Base-by-base conservation (phyloP, 1,139 yeast species). In the Saccharomyces hybrid region DNA sequence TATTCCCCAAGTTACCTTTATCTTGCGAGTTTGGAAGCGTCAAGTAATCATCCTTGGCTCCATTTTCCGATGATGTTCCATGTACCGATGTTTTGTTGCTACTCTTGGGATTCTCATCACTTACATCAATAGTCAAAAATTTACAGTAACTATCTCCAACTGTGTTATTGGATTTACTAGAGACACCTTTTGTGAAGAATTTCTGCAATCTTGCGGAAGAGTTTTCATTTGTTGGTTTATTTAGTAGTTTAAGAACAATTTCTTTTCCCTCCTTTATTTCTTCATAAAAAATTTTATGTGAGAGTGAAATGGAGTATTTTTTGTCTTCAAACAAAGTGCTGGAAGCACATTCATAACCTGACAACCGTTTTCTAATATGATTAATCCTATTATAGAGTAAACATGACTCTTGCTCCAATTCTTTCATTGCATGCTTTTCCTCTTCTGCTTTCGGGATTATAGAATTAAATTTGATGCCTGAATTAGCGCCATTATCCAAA, bases 281-380 rank as follows among this genome's bases (percentile, higher is more conserved):
- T n/a, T 48, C 38, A 47, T 50, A 23, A 16, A 28, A 48, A 3
- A 47, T 49, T 3, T 42, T 50, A n/a, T 23, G 23, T 2, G 50
- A 20, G n/a, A 50, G 42, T 11, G 13, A 42, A n/a, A 38, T 6
- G 14, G 62, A 59, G 50, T 60, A 63, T 49, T 56, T 58, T 13
- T 59, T 48, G 41, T 56, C 53, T 14, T 58, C 57, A 7, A 59
- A 52, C 5, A 60, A 52, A 26, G 54, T 54, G 28, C 59, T 63
- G n/a, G 60, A 55, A 2, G 69, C 67, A 49, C 57, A 59, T 52
- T 68, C 71, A 52, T 62, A 66, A 52, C 62, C 65, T 16, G 64
- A 57, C 30, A 68, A 54, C 7, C 59, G 53, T 11, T 60, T 60
- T 9, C 61, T 56, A 23, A 68, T 56, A 38, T 62, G 59, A 28